Evolutionary conservation across 495 filamentous ascomycete species (phyloP).

Genomic region (Penicillium arizonense): DNA sequence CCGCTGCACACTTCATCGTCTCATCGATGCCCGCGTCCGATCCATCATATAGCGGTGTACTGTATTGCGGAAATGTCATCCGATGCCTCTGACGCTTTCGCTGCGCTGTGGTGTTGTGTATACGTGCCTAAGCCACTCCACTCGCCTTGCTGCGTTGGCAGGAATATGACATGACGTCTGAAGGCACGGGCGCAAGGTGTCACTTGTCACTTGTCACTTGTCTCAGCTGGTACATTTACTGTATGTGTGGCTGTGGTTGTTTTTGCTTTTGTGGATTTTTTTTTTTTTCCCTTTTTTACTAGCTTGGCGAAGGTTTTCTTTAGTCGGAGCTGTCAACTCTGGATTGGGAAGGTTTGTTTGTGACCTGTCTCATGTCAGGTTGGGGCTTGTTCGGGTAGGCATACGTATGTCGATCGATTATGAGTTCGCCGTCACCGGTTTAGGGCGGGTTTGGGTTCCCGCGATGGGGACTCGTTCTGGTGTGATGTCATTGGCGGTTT

Average conservation of each 20-base stretch:
- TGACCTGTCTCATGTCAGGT: constrained; percentile 29
- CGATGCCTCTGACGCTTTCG: too few relatives aligned
- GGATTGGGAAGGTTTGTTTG: constrained; percentile 8
- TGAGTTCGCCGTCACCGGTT: constrained; percentile 11
- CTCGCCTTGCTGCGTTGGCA: neutral
- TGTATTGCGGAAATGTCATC: too few relatives aligned
- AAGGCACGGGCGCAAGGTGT: constrained; percentile 11
- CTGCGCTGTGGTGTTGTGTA: too few relatives aligned
- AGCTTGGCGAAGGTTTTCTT: neutral
- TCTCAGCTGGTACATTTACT: too few relatives aligned
- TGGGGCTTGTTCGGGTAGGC: constrained; percentile 6
- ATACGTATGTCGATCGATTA: constrained; percentile 14
- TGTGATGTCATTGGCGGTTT: too few relatives aligned
- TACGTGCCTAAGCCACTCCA: neutral
- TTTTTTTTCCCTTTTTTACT: too few relatives aligned
- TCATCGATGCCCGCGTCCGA: constrained; percentile 7
- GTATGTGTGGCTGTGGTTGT: neutral
- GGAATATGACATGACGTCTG: neutral
- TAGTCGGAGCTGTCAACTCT: constrained; percentile 14
- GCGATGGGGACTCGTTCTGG: too few relatives aligned
- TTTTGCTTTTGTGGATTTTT: neutral
- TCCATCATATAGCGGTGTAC: constrained; percentile 28
- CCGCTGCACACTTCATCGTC: neutral
- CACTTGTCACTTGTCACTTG: constrained; percentile 1
- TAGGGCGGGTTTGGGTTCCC: neutral